phyloP scores from a whole-genome alignment of 768 basidiomycete species.

The Dacryopinax spathularia region DNA sequence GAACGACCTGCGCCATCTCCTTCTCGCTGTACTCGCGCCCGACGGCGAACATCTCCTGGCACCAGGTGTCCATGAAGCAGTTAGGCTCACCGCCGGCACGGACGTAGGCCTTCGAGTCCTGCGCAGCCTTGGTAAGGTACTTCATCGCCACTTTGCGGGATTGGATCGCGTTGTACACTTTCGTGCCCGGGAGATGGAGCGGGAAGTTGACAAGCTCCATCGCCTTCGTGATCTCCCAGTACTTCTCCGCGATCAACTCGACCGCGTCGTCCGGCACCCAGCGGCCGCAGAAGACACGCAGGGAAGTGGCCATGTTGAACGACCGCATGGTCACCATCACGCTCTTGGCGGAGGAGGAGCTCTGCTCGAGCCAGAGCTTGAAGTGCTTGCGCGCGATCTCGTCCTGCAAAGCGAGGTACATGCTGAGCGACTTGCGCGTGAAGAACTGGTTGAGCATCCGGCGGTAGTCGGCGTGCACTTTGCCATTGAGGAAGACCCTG shows the following conservation, averaged over 20 bases:
- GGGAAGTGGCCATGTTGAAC: slow-evolving; percentile 94
- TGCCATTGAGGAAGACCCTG: slow-evolving; percentile 97
- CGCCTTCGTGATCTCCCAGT: slow-evolving; percentile 90
- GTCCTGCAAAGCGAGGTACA: slow-evolving; percentile 78
- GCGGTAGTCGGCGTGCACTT: slow-evolving; percentile 85
- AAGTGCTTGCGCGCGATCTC: slow-evolving; percentile 64
- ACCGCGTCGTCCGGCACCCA: slow-evolving; percentile 74
- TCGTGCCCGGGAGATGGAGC: slow-evolving; percentile 85
- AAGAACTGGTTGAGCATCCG: slow-evolving; percentile 81
- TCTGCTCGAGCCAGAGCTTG: slow-evolving; percentile 50
- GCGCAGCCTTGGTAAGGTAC: slow-evolving; percentile 67
- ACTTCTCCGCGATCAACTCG: slow-evolving; percentile 74
- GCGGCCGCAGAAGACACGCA: slow-evolving; percentile 85
- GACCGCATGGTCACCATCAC: slow-evolving; percentile 80
- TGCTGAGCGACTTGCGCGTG: slow-evolving; percentile 85
- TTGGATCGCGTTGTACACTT: slow-evolving; percentile 85
- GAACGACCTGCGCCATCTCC: slow-evolving; percentile 94
- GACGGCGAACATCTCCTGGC: slow-evolving; percentile 52
- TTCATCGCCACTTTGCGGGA: slow-evolving; percentile 73
- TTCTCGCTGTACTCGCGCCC: slow-evolving; percentile 71
- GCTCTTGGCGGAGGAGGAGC: slow-evolving; percentile 23
- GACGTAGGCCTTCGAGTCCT: slow-evolving; percentile 67
- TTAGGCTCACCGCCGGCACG: slow-evolving; percentile 62
- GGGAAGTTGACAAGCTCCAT: slow-evolving; percentile 99
- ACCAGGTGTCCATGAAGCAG: slow-evolving; percentile 92